Base-by-base conservation (phyloP, 2,329 filamentous ascomycete species). In the Exophiala spinifera region DNA sequence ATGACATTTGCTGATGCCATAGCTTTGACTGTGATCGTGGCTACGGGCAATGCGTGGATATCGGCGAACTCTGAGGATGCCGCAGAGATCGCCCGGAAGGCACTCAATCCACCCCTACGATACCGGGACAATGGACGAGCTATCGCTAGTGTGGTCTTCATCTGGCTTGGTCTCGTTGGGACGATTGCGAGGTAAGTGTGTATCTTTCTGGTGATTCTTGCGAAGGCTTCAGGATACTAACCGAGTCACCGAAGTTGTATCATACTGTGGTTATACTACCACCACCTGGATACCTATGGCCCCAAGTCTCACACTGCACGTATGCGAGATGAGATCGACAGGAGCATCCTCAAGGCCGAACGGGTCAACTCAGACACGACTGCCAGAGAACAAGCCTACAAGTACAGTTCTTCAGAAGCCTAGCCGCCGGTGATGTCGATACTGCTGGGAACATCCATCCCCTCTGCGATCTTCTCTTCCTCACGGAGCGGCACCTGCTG, bases 91-190 rank as follows among this genome's bases (percentile, higher is more conserved):
- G 68, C 70, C 1, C 53, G 53, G 23, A 56, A 66, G 31, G 61
- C 70, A 25, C 59, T 63, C 46, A 55, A 54, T 48, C 66, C 56
- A 60, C 71, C 63, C 36, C 49, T 61, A 57, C 75, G 63, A 60
- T 83, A 83, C 60, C 67, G 73, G 17, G 65, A 77, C 15, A 82
- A 81, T 53, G 72, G 72, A 1, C 68, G 77, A 8, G 77, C 75
- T 7, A 64, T 83, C 50, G 77, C 78, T 1, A 75, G 76, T 36
- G 73, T 77, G 3, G 77, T 81, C 0, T 75, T 82, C 19, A 61
- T 78, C 14, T 83, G 80, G 80, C 68, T 75, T 0, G 80, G 79
- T 0, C 73, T 75, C 62, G 53, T 79, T 1, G 72, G 70, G 14
- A 77, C 78, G 0, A 70, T 79, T 51, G 72, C 72, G 44, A 60